Percentiles rank a stretch among this genome's conserved stretches.
Evolutionary conservation across 208 protist genomes (phyloP).

Genomic region (Trypanosoma cruzi): DNA sequence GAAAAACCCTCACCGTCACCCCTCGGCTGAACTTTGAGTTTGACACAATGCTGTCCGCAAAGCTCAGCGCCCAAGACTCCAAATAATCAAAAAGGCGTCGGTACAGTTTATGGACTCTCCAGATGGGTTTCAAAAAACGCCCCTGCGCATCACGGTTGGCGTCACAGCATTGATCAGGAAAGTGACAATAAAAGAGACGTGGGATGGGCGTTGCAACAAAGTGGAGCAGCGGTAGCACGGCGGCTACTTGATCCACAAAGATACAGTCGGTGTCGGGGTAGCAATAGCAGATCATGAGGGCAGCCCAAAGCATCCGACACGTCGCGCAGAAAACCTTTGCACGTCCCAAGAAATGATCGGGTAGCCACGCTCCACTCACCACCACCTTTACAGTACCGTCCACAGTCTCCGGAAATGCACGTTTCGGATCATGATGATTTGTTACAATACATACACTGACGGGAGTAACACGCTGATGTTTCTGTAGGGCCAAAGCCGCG

Average conservation of each 20-base stretch:
- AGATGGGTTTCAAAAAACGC: slow-evolving; percentile 23
- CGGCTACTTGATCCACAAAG: slow-evolving; percentile 95
- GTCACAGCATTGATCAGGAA: slow-evolving; percentile 96
- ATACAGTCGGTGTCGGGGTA: slow-evolving; percentile 72
- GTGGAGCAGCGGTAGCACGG: slow-evolving; percentile 83
- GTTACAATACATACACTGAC: slow-evolving; percentile 90
- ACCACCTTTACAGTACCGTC: slow-evolving; percentile 90
- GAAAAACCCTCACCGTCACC: slow-evolving; percentile 60
- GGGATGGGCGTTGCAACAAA: slow-evolving; percentile 50
- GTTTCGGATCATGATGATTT: slow-evolving; percentile 89
- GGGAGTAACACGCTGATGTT: slow-evolving; percentile 65
- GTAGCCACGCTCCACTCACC: slow-evolving; percentile 89
- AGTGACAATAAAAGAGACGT: slow-evolving; percentile 99
- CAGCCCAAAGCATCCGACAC: slow-evolving; percentile 85
- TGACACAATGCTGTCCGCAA: slow-evolving; percentile 68
- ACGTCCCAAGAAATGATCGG: slow-evolving; percentile 76
- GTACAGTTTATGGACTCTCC: slow-evolving; percentile 63
- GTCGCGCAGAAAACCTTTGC: slow-evolving; percentile 88
- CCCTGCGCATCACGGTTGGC: slow-evolving; percentile 58
- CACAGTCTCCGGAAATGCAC: slow-evolving; percentile 95
- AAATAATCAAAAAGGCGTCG: slow-evolving; percentile 89
- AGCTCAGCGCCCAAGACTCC: slow-evolving; percentile 56
- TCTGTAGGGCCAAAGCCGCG: slow-evolving; percentile 87
- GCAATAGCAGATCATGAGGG: slow-evolving; percentile 44
- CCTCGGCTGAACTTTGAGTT: slow-evolving; percentile 82